Base-by-base conservation (phyloP, 352 stramenopile genomes). In the Phytophthora palmivora region DNA sequence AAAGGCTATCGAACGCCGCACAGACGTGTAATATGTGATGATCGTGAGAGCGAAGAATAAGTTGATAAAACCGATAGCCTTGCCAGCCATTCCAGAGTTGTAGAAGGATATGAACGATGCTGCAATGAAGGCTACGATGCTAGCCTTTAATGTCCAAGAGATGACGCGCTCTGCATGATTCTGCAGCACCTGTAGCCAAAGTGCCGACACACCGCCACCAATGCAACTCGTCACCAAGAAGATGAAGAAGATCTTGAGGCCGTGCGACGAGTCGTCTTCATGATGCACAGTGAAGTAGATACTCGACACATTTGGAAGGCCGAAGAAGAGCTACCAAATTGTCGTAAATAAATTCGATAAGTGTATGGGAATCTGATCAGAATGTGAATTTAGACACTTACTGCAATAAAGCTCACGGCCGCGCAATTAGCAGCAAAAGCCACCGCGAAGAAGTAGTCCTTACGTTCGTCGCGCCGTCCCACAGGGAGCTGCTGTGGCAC, bases 201-300 rank as follows among this genome's bases (percentile, higher is more conserved):
- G 46, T 34, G 78, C 79, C 16, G 87, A 96, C 28, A 94, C 75
- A 4, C 64, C 72, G 2, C 68, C 84, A 11, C 86, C 83, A 36
- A 95, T 75, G 59, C 72, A 80, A 8, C 80, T 87, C 32, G 85
- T 95, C 22, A 59, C 49, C 19, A 93, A 43, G 49, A 92, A 80
- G 22, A 92, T 81, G 51, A 79, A 52, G 28, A 94, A 84, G 41
- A 94, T 82, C 14, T 79, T 89, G 38, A 94, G 43, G 0, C 86
- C 86, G 49, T 94, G 87, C 16, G 87, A 95, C 19, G 78, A 69
- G 1, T 69, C 67, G 22, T 72, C 67, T 14, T 84, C 80, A 14
- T 70, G 63, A 46, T 96, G 87, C 12, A 78, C 71, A 15, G 87
- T 96, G 49, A 96, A 96, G 69, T 91, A 86, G 47, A 94, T 78